These are phyloP conservation scores for Brassica cretica DNA, from an alignment of 345 rosid genomes.

Conservation along the genomic window DNA sequence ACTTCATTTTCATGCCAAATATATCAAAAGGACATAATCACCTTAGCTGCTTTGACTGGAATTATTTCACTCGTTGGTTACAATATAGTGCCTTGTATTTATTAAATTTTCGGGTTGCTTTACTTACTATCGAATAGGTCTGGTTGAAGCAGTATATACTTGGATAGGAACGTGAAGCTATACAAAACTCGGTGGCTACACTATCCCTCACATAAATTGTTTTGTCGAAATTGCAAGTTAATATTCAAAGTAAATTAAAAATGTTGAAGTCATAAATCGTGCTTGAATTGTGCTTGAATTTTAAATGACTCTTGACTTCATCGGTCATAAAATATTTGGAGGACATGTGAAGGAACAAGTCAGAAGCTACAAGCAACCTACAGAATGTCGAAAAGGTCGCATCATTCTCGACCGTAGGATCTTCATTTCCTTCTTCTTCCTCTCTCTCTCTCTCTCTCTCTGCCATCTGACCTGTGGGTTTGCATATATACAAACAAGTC, in stretches of 20 bases:
- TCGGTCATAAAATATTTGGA: neutral
- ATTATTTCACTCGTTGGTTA: neutral
- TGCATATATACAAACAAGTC: conserved; percentile 27
- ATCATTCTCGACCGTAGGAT: conserved; percentile 29
- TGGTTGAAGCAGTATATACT: neutral
- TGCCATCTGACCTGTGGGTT: conserved; percentile 22
- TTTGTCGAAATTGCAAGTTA: neutral
- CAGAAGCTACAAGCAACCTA: conserved; percentile 18
- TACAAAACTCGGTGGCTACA: conserved; percentile 5
- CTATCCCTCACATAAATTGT: neutral
- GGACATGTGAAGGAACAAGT: conserved; percentile 34
- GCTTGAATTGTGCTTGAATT: neutral
- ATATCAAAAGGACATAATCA: neutral
- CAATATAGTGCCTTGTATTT: neutral
- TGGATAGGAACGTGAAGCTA: neutral
- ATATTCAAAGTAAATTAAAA: neutral
- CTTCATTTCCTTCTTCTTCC: neutral
- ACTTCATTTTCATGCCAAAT: neutral
- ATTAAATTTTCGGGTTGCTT: neutral
- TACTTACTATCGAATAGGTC: neutral
- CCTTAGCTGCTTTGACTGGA: neutral
- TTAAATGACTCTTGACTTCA: neutral
- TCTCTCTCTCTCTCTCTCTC: conserved; percentile 13
- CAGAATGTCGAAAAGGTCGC: conserved; percentile 13
- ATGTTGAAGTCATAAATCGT: neutral